These are phyloP conservation scores for Hypericum perforatum DNA, from an alignment of 345 rosid genomes.

Conservation along the genomic window DNA sequence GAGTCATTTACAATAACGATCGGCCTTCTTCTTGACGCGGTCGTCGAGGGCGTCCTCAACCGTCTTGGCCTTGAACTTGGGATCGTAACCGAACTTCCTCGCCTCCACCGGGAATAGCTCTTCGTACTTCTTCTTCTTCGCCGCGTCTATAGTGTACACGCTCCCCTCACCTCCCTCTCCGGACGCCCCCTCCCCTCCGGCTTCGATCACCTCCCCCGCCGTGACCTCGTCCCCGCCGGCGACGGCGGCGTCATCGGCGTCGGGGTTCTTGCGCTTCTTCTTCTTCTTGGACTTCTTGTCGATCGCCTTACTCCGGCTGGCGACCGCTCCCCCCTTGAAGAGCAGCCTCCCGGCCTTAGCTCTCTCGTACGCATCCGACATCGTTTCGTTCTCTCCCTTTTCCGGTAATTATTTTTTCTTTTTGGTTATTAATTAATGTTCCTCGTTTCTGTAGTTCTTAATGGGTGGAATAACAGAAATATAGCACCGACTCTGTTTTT, in stretches of 20 bases:
- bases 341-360: constrained; percentile 59
- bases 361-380: constrained; percentile 70
- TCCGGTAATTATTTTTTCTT: neutral
- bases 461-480: too few species aligned
- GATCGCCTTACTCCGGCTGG: constrained; percentile 51
- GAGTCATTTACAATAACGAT: constrained; percentile 86
- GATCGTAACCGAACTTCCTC: constrained; percentile 63
- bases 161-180: constrained; percentile 17
- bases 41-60: constrained; percentile 85
- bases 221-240: constrained; percentile 14
- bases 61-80: constrained; percentile 38
- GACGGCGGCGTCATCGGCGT: constrained; percentile 10
- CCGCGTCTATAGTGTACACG: constrained; percentile 74
- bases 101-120: constrained; percentile 84
- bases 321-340: constrained; percentile 72
- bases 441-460: too few species aligned
- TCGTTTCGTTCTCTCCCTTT: constrained; percentile 7
- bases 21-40: constrained; percentile 92
- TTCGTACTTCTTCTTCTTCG: constrained; percentile 72
- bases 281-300: constrained; percentile 55
- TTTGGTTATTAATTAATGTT: too few species aligned
- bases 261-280: constrained; percentile 31
- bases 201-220: constrained; percentile 4
- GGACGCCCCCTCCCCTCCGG: neutral
- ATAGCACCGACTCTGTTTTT: too few species aligned